Evolutionary conservation across 257 asterid genomes (phyloP).

Genomic region (Dorcoceras hygrometricum): DNA sequence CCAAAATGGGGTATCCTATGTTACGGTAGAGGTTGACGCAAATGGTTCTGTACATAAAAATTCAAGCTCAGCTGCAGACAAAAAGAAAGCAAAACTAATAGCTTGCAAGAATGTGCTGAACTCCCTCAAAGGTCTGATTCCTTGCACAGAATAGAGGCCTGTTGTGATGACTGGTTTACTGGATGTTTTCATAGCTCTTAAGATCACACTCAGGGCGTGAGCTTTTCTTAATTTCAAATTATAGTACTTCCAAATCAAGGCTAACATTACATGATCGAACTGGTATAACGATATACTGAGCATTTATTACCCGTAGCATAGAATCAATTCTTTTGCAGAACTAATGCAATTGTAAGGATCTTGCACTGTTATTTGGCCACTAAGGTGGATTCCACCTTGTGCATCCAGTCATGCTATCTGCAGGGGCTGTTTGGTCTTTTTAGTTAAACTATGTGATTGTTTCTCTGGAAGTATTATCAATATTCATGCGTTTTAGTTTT

Average conservation of each 20-base stretch:
- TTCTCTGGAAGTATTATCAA: background rate
- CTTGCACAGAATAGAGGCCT: background rate
- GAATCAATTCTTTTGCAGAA: background rate
- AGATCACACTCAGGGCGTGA: background rate
- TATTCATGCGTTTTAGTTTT: background rate
- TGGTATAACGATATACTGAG: background rate
- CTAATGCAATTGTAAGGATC: too few relatives aligned
- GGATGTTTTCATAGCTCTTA: background rate
- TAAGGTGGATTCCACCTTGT: too few relatives aligned
- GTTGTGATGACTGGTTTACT: too few relatives aligned
- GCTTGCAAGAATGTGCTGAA: slow-evolving; percentile 55
- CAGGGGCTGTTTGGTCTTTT: too few relatives aligned
- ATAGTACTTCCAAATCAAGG: background rate
- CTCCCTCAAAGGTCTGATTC: slow-evolving; percentile 28
- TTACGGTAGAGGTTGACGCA: slow-evolving; percentile 57
- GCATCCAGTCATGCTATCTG: too few relatives aligned
- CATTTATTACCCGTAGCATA: background rate
- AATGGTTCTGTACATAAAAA: slow-evolving; percentile 36
- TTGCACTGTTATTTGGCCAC: too few relatives aligned
- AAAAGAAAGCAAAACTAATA: slow-evolving; percentile 38
- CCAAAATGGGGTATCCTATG: slow-evolving; percentile 30
- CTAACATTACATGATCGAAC: background rate
- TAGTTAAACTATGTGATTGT: too few relatives aligned
- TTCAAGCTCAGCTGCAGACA: slow-evolving; percentile 34
- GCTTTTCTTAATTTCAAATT: background rate